Evolutionary conservation across 805 yeast genomes (phyloP).

Genomic region (Lachancea meyersii): DNA sequence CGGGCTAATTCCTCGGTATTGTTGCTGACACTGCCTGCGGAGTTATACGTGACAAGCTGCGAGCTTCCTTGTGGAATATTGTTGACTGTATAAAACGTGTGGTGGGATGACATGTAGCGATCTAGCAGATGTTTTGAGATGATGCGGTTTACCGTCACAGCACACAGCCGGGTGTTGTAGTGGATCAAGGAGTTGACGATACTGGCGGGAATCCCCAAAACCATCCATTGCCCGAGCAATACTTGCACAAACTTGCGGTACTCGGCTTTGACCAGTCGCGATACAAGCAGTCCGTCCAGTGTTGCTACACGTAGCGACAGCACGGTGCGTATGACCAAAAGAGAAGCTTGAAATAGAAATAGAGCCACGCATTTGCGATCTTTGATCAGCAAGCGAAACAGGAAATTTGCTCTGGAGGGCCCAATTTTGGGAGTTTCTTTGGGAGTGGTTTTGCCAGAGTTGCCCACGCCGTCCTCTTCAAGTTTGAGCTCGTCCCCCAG

Average conservation of each 20-base stretch:
- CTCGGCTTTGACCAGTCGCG: slow-evolving; percentile 66
- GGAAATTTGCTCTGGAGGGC: slow-evolving; percentile 14
- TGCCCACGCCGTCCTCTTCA: neutral
- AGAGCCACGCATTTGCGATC: slow-evolving; percentile 28
- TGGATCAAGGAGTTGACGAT: slow-evolving; percentile 64
- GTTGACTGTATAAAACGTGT: slow-evolving; percentile 29
- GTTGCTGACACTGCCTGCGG: slow-evolving; percentile 2
- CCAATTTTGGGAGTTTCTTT: neutral
- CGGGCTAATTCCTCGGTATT: slow-evolving; percentile 10
- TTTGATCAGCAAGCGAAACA: slow-evolving; percentile 21
- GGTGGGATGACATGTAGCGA: slow-evolving; percentile 59
- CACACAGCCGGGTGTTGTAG: slow-evolving; percentile 52
- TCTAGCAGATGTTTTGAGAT: slow-evolving; percentile 60
- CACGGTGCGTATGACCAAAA: slow-evolving; percentile 62
- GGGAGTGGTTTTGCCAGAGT: neutral
- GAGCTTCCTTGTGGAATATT: slow-evolving; percentile 11
- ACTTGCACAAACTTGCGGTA: slow-evolving; percentile 59
- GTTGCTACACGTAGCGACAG: slow-evolving; percentile 78
- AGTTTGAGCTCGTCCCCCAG: neutral
- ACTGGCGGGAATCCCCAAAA: slow-evolving; percentile 81
- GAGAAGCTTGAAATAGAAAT: slow-evolving; percentile 46
- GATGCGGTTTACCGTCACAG: slow-evolving; percentile 54
- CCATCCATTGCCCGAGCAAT: slow-evolving; percentile 65
- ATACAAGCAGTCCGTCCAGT: slow-evolving; percentile 79
- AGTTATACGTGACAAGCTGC: neutral